These are phyloP conservation scores for Adansonia grandidieri DNA, from an alignment of 441 rosid genomes.

Conservation along the genomic window DNA sequence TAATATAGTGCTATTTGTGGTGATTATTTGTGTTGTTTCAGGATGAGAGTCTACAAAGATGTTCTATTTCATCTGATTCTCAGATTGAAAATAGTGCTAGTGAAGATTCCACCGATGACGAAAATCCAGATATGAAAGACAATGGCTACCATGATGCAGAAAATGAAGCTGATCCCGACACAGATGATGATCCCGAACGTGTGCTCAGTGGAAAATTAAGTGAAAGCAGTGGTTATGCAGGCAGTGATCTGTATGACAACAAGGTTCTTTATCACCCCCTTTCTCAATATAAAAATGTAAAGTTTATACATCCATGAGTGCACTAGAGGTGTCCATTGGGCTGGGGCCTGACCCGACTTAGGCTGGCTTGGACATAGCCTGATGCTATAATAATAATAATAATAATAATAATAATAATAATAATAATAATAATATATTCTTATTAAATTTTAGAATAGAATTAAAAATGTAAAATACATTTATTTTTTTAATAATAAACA, in stretches of 20 bases:
- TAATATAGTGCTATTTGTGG: slow-evolving; percentile 11
- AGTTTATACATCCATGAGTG: slow-evolving; percentile 11
- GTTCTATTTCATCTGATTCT: slow-evolving; percentile 93
- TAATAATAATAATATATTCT: background rate
- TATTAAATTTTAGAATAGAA: background rate
- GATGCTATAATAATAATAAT: background rate
- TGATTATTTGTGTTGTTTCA: slow-evolving; percentile 37
- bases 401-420: too few species aligned
- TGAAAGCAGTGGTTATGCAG: slow-evolving; percentile 91
- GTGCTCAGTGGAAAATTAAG: slow-evolving; percentile 86
- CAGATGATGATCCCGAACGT: slow-evolving; percentile 79
- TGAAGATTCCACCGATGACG: slow-evolving; percentile 94
- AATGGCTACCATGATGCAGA: slow-evolving; percentile 84
- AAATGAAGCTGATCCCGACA: slow-evolving; percentile 82
- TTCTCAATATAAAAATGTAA: slow-evolving; percentile 21
- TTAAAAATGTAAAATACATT: slow-evolving; percentile 2
- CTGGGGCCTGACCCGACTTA: background rate
- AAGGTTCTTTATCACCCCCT: slow-evolving; percentile 57
- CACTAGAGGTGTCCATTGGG: background rate
- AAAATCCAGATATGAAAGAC: slow-evolving; percentile 65
- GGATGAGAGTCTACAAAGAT: slow-evolving; percentile 93
- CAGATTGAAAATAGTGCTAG: slow-evolving; percentile 87
- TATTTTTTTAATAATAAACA: background rate
- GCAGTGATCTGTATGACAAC: slow-evolving; percentile 88
- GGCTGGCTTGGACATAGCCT: background rate